phyloP scores from a whole-genome alignment of 1,139 yeast genomes.

The Pichia norvegensis region DNA sequence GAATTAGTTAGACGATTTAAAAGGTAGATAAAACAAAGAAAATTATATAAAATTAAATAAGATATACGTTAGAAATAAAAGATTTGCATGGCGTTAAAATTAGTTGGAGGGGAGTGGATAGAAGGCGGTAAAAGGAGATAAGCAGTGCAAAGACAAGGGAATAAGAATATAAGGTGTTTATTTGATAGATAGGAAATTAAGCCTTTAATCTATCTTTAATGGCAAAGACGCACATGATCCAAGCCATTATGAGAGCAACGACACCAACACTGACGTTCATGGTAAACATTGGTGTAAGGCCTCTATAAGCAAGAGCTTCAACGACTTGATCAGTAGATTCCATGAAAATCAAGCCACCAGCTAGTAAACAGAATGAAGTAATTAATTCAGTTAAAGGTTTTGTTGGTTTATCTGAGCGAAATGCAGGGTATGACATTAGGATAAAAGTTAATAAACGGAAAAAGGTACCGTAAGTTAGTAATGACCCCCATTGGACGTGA shows the following conservation, averaged over 20 bases:
- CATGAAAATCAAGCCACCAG: conserved; percentile 91
- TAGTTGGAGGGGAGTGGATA: neutral
- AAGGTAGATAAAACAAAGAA: conserved; percentile 7
- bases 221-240: conserved; percentile 70
- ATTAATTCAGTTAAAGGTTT: conserved; percentile 82
- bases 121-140: neutral
- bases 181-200: neutral
- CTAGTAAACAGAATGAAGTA: conserved; percentile 65
- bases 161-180: too few species aligned
- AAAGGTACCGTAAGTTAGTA: conserved; percentile 69
- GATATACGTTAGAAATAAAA: neutral
- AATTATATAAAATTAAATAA: too few species aligned
- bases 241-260: conserved; percentile 76
- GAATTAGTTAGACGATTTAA: conserved; percentile 57
- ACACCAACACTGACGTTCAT: conserved; percentile 78
- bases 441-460: conserved; percentile 67
- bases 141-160: neutral
- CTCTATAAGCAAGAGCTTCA: conserved; percentile 75
- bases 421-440: conserved; percentile 47
- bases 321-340: conserved; percentile 83
- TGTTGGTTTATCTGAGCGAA: conserved; percentile 35
- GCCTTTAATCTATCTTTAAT: conserved; percentile 47
- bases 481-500: conserved; percentile 87
- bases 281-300: conserved; percentile 83
- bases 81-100: too few species aligned